Evolutionary conservation across 495 filamentous ascomycete species (phyloP).

Genomic region (Penicilliopsis zonata): DNA sequence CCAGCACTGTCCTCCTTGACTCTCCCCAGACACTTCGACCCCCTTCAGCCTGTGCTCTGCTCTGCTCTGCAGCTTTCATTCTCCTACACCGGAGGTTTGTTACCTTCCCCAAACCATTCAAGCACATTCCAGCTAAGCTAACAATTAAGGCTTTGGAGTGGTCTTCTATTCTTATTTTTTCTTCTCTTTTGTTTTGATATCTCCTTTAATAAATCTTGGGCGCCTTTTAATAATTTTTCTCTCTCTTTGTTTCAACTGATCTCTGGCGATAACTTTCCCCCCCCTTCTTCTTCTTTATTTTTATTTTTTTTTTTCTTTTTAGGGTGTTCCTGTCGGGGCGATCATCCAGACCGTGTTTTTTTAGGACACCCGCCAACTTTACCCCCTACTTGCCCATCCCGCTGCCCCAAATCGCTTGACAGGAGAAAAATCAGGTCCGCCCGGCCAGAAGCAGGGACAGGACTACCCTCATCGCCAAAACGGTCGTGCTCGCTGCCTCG

Average conservation of each 20-base stretch:
- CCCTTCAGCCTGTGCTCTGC: constrained; percentile 9
- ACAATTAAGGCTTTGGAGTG: no score
- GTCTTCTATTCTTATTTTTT: no score
- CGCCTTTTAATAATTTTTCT: constrained; percentile 13
- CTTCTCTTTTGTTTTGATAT: constrained; percentile 13
- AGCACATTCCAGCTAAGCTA: constrained; percentile 29
- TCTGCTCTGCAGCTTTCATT: constrained; percentile 8
- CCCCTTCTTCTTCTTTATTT: constrained; percentile 15
- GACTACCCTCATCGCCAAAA: constrained; percentile 35
- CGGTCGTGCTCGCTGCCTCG: constrained; percentile 56
- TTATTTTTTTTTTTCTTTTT: constrained; percentile 16
- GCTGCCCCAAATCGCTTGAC: no score
- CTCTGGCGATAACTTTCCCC: constrained; percentile 4
- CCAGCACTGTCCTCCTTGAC: neutral
- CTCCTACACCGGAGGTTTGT: constrained; percentile 14
- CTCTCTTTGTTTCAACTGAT: constrained; percentile 18
- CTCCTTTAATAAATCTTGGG: constrained; percentile 11
- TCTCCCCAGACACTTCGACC: constrained; percentile 1
- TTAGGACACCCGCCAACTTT: neutral
- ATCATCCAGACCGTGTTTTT: neutral
- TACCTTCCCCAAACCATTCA: constrained; percentile 10
- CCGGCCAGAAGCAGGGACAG: constrained; percentile 7
- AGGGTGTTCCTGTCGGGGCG: constrained; percentile 14
- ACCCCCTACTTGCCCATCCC: no score
- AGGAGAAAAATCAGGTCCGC: no score